These are phyloP conservation scores for Gracilaria domingensis DNA, from an alignment of 23 red algal species.

Conservation along the genomic window DNA sequence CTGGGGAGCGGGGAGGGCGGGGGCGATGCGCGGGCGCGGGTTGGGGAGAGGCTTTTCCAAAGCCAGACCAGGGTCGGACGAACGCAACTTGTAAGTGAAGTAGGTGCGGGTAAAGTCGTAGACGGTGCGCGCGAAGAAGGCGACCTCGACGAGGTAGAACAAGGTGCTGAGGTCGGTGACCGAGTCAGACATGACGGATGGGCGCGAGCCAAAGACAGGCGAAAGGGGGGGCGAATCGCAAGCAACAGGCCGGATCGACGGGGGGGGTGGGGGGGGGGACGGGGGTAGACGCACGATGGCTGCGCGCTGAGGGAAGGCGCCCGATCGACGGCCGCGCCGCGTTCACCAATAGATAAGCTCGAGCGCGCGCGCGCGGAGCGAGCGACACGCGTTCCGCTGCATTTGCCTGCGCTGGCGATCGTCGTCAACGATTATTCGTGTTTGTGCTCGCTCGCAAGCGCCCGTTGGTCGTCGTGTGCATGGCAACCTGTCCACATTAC, in stretches of 20 bases:
- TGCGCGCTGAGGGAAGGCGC: neutral
- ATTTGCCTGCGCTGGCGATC: too few species aligned
- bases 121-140: conserved; percentile 46
- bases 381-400: too few species aligned
- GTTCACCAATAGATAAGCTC: too few species aligned
- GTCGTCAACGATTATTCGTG: too few species aligned
- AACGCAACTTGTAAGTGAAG: conserved; percentile 49
- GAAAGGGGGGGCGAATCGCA: neutral
- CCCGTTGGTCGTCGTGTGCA: too few species aligned
- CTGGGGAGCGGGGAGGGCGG: neutral
- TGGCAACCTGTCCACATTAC: too few species aligned
- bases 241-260: neutral
- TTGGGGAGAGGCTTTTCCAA: neutral
- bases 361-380: too few species aligned
- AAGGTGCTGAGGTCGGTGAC: conserved; percentile 41
- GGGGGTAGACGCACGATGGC: neutral
- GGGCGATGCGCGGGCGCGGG: neutral
- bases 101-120: conserved; percentile 48
- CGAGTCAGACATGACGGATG: conserved; percentile 39
- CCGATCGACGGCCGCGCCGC: too few species aligned
- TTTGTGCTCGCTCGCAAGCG: too few species aligned
- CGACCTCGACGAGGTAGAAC: conserved; percentile 54
- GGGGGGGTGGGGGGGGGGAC: neutral
- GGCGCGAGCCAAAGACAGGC: neutral
- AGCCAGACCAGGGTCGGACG: neutral